Percentiles rank a stretch among this genome's conserved stretches.
phyloP scores from a whole-genome alignment of 2,329 filamentous ascomycete genomes.

The Coniella vitis region DNA sequence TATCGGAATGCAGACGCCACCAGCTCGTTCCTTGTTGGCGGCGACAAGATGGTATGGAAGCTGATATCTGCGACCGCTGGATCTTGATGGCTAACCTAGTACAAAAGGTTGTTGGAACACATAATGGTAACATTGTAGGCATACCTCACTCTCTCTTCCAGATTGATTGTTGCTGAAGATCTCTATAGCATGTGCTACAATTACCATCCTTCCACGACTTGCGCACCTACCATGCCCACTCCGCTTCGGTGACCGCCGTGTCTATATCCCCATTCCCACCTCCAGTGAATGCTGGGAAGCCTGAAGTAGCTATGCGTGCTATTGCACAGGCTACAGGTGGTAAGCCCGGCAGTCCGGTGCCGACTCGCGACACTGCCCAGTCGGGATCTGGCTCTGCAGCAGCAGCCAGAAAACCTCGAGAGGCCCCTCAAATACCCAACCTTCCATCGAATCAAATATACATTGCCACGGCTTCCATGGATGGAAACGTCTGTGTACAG shows the following conservation, averaged over 20 bases:
- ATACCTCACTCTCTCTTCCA: neutral
- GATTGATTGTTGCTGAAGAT: conserved; percentile 22
- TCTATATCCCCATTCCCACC: conserved; percentile 82
- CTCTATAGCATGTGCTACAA: conserved; percentile 69
- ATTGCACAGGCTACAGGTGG: conserved; percentile 29
- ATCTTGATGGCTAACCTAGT: conserved; percentile 27
- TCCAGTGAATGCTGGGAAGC: conserved; percentile 38
- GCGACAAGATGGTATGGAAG: conserved; percentile 83
- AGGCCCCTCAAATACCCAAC: conserved; percentile 55
- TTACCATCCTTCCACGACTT: conserved; percentile 75
- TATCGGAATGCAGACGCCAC: conserved; percentile 96
- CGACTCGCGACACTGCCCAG: conserved; percentile 27
- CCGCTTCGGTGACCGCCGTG: conserved; percentile 80
- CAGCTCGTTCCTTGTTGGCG: conserved; percentile 80
- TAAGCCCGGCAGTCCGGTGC: conserved; percentile 27
- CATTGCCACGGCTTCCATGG: conserved; percentile 87
- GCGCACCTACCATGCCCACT: conserved; percentile 85
- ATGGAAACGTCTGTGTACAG: conserved; percentile 90
- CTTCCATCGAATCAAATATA: conserved; percentile 86
- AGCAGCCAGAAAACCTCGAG: conserved; percentile 43
- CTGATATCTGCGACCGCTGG: neutral
- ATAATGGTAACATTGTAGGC: conserved; percentile 91
- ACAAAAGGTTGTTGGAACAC: conserved; percentile 76
- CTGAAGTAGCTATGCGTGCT: conserved; percentile 29
- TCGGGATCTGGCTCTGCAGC: conserved; percentile 42